phyloP scores from a whole-genome alignment of 306 rosid genomes.

The Fragaria iinumae region DNA sequence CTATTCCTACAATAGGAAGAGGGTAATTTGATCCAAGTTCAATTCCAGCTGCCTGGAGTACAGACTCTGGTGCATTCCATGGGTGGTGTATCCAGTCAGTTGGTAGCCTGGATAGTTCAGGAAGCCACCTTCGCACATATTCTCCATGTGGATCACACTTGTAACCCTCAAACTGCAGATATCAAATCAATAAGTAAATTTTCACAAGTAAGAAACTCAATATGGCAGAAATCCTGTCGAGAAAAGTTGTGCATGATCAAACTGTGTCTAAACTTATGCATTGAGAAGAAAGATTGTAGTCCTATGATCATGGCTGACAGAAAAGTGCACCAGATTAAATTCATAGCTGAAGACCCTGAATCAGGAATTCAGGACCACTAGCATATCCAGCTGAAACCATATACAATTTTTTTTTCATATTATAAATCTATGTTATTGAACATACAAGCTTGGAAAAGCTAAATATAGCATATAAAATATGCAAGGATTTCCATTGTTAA shows the following conservation, averaged over 20 bases:
- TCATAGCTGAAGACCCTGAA: neutral
- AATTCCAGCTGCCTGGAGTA: constrained; percentile 90
- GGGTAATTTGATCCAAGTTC: constrained; percentile 90
- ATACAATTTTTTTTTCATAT: neutral
- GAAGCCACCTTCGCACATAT: constrained; percentile 92
- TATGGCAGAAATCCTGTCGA: neutral
- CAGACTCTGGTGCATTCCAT: constrained; percentile 84
- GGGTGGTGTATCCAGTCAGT: constrained; percentile 97
- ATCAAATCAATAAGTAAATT: constrained; percentile 12
- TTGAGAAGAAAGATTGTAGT: constrained; percentile 1
- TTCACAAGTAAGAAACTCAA: neutral
- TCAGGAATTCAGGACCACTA: neutral
- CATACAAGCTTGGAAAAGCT: constrained; percentile 6
- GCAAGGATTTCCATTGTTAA: constrained; percentile 6
- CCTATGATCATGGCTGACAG: constrained; percentile 9
- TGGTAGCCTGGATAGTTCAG: constrained; percentile 83
- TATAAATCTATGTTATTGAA: neutral
- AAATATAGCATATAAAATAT: constrained; percentile 4
- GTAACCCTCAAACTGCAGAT: constrained; percentile 75
- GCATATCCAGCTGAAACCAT: neutral
- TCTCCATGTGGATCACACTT: constrained; percentile 85
- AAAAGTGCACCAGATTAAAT: neutral
- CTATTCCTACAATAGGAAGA: constrained; percentile 75
- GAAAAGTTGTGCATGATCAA: constrained; percentile 6
- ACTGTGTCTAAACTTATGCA: constrained; percentile 1